Base-by-base conservation (phyloP, 2,329 filamentous ascomycete species). In the Fusarium hostae region DNA sequence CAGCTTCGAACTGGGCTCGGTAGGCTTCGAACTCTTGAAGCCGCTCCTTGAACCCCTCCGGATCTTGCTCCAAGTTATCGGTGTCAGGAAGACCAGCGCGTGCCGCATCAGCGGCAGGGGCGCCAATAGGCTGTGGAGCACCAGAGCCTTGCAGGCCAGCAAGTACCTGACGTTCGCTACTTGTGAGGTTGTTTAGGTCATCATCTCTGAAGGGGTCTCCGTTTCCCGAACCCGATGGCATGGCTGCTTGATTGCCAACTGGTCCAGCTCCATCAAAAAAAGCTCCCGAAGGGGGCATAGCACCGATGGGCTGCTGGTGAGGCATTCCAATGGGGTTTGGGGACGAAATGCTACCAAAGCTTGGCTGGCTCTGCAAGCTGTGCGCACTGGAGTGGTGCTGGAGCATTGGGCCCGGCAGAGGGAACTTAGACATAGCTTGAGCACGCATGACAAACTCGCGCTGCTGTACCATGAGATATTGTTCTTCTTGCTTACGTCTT, bases 371-470 rank as follows among this genome's bases (percentile, higher is more conserved):
- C 78, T 99, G 96, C 65, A 99, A 87, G 78, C 95, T 98, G 75
- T 98, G 95, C 12, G 94, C 94, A 78, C 95, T 98, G 2, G 94
- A 95, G 78, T 98, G 95, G 78, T 98, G 96, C 76, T 98, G 94
- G 12, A 98, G 87, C 65, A 84, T 78, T 59, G 79, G 78, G 7
- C 76, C 78, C 30, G 75, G 88, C 75, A 92, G 86, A 60, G 91
- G 91, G 79, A 93, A 91, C 79, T 95, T 91, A 55, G 90, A 86
- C 65, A 94, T 90, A 10, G 89, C 87, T 77, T 97, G 94, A 78
- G 97, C 94, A 71, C 94, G 93, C 70, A 94, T 92, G 60, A 98
- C 88, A 74, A 94, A 94, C 79, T 99, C 96, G 74, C 97, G 94
- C 81, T 99, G 96, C 44, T 96, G 92, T 48, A 97, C 96, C 90